Conservation (phyloP, 2,329 filamentous ascomycete genomes). For the Arthrobotrys entomopaga region DNA sequence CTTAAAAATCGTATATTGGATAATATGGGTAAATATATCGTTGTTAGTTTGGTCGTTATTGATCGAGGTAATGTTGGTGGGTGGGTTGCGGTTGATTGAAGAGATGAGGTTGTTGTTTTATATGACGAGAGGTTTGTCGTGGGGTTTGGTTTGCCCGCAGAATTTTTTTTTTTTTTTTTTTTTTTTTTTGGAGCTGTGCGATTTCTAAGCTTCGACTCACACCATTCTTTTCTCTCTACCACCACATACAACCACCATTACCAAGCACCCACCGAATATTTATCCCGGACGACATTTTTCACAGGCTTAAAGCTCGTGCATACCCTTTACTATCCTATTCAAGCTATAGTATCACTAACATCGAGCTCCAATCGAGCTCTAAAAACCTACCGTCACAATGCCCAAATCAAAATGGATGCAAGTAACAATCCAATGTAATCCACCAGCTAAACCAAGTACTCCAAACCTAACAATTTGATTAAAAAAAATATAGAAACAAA, state of each 20-base stretch:
- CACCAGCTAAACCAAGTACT: constrained; percentile 2
- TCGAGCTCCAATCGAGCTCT: constrained; percentile 45
- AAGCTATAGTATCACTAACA: constrained; percentile 1
- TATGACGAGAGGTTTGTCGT: constrained; percentile 22
- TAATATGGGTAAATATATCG: no score
- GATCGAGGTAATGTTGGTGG: neutral
- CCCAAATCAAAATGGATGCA: constrained; percentile 80
- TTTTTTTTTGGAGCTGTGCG: no score
- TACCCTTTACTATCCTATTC: neutral
- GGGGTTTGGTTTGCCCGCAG: constrained; percentile 31
- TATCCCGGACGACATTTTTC: constrained; percentile 19
- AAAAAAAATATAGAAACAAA: constrained; percentile 74
- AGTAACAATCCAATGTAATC: constrained; percentile 59
- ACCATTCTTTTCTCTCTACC: neutral
- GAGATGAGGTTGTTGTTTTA: constrained; percentile 17
- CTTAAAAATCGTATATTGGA: neutral
- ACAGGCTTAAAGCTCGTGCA: constrained; percentile 9
- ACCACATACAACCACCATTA: constrained; percentile 32
- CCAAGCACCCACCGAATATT: constrained; percentile 18
- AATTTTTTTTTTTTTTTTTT: constrained; percentile 55
- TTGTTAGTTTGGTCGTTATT: no score
- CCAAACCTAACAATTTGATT: constrained; percentile 11
- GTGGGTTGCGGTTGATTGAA: constrained; percentile 3
- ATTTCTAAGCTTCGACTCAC: constrained; percentile 54
- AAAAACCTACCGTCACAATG: constrained; percentile 69